These are phyloP conservation scores for Trichoderma polysporum DNA, from an alignment of 2,329 filamentous ascomycete species.

Conservation along the genomic window DNA sequence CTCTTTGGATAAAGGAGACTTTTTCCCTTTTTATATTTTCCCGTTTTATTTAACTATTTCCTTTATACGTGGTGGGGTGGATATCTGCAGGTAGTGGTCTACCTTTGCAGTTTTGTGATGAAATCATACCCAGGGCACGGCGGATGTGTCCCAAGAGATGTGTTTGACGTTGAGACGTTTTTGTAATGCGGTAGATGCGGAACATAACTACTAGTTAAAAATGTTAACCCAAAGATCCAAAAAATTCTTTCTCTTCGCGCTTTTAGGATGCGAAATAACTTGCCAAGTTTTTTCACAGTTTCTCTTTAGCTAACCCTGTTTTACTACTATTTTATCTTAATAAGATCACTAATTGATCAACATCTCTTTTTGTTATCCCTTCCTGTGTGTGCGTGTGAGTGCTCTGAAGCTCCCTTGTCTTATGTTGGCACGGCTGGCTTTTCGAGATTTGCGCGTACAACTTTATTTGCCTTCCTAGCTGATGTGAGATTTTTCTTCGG, in stretches of 20 bases:
- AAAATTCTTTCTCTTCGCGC: not conserved
- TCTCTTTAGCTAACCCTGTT: not conserved
- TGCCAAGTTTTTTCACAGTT: not conserved
- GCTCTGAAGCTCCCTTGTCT: not conserved
- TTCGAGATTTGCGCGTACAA: no score
- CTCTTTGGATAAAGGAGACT: not conserved
- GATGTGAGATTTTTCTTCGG: constrained; percentile 6
- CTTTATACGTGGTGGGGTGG: constrained; percentile 12
- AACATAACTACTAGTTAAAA: constrained; percentile 12
- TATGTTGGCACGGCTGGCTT: not conserved
- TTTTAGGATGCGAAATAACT: constrained; percentile 7
- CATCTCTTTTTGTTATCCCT: not conserved
- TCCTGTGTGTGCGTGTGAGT: not conserved
- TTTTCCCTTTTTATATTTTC: not conserved
- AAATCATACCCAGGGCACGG: constrained; percentile 19
- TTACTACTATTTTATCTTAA: constrained; percentile 10
- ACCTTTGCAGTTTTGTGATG: constrained; percentile 13
- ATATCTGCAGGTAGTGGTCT: constrained; percentile 13
- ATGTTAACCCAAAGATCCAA: constrained; percentile 8
- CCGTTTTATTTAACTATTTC: not conserved
- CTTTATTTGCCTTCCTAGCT: not conserved
- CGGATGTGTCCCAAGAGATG: constrained; percentile 8
- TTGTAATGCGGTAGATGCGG: constrained; percentile 18
- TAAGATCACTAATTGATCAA: constrained; percentile 12
- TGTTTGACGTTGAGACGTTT: constrained; percentile 16